Percentiles rank a stretch among this genome's conserved stretches.
phyloP scores from a whole-genome alignment of 2,329 filamentous ascomycete species.

The Aspergillus bombycis region DNA sequence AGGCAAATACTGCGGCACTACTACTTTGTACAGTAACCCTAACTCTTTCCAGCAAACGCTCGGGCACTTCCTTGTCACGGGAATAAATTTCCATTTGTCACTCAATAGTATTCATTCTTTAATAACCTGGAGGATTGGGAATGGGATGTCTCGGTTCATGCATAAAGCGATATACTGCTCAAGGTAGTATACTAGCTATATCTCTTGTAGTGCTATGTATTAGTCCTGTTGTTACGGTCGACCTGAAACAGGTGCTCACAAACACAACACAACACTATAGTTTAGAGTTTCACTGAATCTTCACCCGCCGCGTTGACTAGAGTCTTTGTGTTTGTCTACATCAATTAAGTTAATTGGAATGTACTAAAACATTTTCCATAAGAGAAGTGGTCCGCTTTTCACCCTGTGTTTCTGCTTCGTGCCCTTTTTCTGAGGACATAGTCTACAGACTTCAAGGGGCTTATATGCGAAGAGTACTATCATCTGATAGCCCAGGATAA shows the following conservation, averaged over 20 bases:
- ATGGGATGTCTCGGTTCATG: background rate
- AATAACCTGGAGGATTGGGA: background rate
- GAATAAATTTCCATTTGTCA: background rate
- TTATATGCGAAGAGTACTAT: background rate
- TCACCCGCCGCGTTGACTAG: background rate
- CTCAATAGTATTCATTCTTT: background rate
- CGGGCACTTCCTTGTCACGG: background rate
- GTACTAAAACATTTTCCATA: background rate
- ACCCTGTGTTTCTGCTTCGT: background rate
- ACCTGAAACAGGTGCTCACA: background rate
- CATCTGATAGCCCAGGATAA: background rate
- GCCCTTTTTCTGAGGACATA: background rate
- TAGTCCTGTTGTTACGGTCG: background rate
- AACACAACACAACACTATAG: background rate
- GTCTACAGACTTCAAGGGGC: background rate
- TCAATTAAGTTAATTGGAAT: background rate
- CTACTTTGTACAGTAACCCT: background rate
- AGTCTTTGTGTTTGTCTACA: background rate
- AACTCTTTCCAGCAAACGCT: background rate
- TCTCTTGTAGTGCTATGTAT: background rate
- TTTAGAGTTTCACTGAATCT: background rate
- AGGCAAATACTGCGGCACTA: too few relatives aligned
- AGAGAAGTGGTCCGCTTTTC: background rate
- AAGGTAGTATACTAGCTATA: background rate
- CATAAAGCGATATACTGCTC: background rate